phyloP scores from a whole-genome alignment of 1,284 basidiomycete species.

The Tetrapyrgos nigripes region DNA sequence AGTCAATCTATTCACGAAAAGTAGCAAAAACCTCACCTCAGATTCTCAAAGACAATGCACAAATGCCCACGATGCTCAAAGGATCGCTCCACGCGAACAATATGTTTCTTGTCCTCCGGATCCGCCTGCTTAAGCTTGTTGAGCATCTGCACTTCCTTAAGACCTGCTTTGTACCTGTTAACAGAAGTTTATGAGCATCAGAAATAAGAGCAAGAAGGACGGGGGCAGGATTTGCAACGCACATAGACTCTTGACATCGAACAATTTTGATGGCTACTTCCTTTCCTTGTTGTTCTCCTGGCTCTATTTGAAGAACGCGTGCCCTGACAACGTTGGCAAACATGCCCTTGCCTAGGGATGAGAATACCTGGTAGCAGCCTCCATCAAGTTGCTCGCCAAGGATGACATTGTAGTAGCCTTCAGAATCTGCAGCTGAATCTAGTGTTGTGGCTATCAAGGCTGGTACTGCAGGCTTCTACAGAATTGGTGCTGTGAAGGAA shows the following conservation, averaged over 20 bases:
- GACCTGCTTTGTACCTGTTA: constrained; percentile 89
- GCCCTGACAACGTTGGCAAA: constrained; percentile 97
- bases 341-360: constrained; percentile 97
- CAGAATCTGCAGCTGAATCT: constrained; percentile 83
- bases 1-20: constrained; percentile 5
- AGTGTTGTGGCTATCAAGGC: constrained; percentile 73
- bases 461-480: constrained; percentile 60
- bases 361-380: constrained; percentile 94
- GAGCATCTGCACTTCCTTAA: constrained; percentile 92
- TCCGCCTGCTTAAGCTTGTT: constrained; percentile 88
- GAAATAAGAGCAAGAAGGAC: no score
- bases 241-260: constrained; percentile 97
- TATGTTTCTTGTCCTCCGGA: constrained; percentile 96
- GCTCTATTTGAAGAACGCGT: constrained; percentile 78
- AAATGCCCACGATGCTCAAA: constrained; percentile 98
- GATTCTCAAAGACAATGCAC: constrained; percentile 94
- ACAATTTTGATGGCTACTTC: constrained; percentile 99
- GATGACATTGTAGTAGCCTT: constrained; percentile 96
- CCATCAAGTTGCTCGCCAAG: constrained; percentile 94
- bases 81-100: constrained; percentile 89
- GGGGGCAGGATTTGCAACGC: constrained; percentile 37
- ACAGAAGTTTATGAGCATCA: constrained; percentile 13
- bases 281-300: constrained; percentile 61
- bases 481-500: neutral
- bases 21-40: constrained; percentile 73